Evolutionary conservation across 1,284 basidiomycete species (phyloP).

Genomic region (Microstroma glucosiphilum): DNA sequence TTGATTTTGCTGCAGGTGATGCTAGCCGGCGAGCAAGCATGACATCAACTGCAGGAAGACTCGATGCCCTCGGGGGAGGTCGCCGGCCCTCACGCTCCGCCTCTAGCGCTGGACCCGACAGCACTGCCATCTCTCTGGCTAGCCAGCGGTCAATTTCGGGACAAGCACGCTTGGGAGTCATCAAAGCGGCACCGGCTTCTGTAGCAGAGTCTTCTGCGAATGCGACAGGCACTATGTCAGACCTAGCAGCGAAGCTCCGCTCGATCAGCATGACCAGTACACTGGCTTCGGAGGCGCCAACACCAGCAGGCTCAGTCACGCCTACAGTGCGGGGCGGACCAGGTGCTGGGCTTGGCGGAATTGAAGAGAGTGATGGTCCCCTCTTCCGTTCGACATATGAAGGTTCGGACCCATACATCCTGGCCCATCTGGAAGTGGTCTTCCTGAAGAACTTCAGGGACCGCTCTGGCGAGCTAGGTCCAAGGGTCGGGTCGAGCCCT

Average conservation of each 20-base stretch:
- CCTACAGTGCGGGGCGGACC: slow-evolving; percentile 19
- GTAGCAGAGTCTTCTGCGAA: slow-evolving; percentile 24
- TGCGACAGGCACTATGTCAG: slow-evolving; percentile 33
- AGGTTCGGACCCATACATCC: slow-evolving; percentile 44
- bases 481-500: slow-evolving; percentile 14
- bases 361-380: slow-evolving; percentile 1
- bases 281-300: slow-evolving; percentile 2
- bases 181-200: slow-evolving; percentile 27
- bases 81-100: neutral
- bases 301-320: slow-evolving; percentile 24
- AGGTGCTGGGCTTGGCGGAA: slow-evolving; percentile 13
- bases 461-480: slow-evolving; percentile 21
- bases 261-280: slow-evolving; percentile 11
- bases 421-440: slow-evolving; percentile 41
- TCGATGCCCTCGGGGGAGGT: neutral
- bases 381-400: slow-evolving; percentile 39
- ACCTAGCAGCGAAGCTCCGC: slow-evolving; percentile 22
- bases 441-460: slow-evolving; percentile 36
- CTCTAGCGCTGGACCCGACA: neutral
- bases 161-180: slow-evolving; percentile 24
- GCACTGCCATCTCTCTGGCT: neutral
- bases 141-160: slow-evolving; percentile 13
- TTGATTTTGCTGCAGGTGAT: slow-evolving; percentile 22
- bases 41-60: neutral
- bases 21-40: slow-evolving; percentile 28